Evolutionary conservation across 495 filamentous ascomycete species (phyloP), one percentile per base, ranked within the genome.

Genomic region (Achaetomiella virescens): DNA sequence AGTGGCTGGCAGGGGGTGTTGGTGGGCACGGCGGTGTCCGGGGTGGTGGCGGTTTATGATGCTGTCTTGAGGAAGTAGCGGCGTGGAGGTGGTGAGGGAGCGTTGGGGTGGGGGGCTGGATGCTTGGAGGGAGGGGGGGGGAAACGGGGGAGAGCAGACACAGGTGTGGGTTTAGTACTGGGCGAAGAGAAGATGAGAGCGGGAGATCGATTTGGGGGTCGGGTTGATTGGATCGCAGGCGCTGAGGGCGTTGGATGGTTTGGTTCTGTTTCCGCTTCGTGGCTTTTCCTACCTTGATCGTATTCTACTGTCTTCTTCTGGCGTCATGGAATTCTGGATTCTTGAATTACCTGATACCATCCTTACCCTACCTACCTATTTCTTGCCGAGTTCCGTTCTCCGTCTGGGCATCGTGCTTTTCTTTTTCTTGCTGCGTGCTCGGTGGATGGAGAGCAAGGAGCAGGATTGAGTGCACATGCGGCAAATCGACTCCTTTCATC

Each of bases 31-130:
- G 82, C 78, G 18, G 84, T 95, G 54, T 85, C 86, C 15, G 77
- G 78, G 17, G 55, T 96, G 27, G 75, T 82, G 33, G 84, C 84
- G 42, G 61, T 96, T 49, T 96, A 95, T 67, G 90, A 95, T 64
- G 91, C 89, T 11, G 83, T 91, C 57, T 69, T 93, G 70, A 84
- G 80, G 75, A 90, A 87, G 72, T 91, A 74, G 27, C 9, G 15
- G 3, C 6, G 6, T 2, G 22, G 21, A 17, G 17, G 24, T 24
- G 21, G 38, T 6, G 27, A 10, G 25, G 20, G 38, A 12, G 18
- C 1, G 35, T 37, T 3, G 20, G 40, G 29, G 10, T 15, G 37
- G 27, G 33, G 5, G 17, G 33, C 1, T 50, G 18, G 38, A 37
- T 14, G 45, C 29, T 21, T 21, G 31, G n/a, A n/a, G n/a, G 1